Conservation (phyloP, 345 rosid species). For the Melastoma malabathricum region DNA sequence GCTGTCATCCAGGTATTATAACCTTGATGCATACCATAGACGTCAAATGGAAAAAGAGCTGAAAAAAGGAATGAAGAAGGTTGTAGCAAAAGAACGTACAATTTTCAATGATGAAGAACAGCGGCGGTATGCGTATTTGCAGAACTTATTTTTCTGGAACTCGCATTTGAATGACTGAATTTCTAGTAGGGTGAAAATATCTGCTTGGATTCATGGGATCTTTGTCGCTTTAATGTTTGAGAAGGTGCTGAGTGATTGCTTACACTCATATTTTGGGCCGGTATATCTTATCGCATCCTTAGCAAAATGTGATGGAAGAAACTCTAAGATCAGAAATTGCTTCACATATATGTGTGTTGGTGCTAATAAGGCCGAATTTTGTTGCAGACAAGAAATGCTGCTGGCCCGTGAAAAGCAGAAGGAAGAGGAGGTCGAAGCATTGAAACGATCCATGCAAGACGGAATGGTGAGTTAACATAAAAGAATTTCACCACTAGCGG, state of each 20-base stretch:
- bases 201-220: too few species aligned
- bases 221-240: too few species aligned
- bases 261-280: too few species aligned
- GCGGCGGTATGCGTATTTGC: constrained; percentile 33
- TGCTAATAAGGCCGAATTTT: not conserved
- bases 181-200: too few species aligned
- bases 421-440: constrained; percentile 65
- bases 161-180: too few species aligned
- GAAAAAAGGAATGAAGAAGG: constrained; percentile 60
- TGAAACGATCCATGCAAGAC: constrained; percentile 78
- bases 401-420: constrained; percentile 76
- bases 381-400: constrained; percentile 61
- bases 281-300: too few species aligned
- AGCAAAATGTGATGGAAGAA: too few species aligned
- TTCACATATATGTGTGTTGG: too few species aligned
- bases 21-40: constrained; percentile 74
- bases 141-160: too few species aligned
- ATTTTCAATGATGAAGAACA: constrained; percentile 92
- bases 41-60: constrained; percentile 57
- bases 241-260: too few species aligned
- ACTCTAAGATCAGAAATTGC: too few species aligned
- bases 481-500: not conserved
- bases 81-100: constrained; percentile 49
- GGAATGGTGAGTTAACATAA: constrained; percentile 69
- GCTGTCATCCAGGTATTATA: constrained; percentile 49